Evolutionary conservation across 1,139 yeast species (phyloP).

Genomic region (Zygosaccharomyces sapae): DNA sequence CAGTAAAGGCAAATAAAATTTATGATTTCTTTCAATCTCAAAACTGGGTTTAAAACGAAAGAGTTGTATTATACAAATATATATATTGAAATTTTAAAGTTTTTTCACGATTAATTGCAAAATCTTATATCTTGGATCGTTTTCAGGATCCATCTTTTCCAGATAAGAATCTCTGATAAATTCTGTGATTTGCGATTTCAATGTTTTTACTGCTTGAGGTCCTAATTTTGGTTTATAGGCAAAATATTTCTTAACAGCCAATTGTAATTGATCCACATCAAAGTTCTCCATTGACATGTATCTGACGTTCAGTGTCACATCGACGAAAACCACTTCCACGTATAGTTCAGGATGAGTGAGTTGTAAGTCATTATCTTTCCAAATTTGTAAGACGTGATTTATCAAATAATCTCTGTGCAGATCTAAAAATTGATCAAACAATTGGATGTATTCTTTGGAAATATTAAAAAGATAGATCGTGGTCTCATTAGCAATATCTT

Average conservation of each 20-base stretch:
- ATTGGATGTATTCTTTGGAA: constrained; percentile 45
- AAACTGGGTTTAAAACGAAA: constrained; percentile 58
- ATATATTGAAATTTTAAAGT: constrained; percentile 19
- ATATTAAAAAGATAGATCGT: constrained; percentile 43
- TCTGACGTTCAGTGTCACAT: constrained; percentile 66
- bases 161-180: constrained; percentile 40
- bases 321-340: constrained; percentile 48
- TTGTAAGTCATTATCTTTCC: constrained; percentile 38
- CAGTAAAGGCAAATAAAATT: constrained; percentile 77
- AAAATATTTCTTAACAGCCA: constrained; percentile 65
- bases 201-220: constrained; percentile 39
- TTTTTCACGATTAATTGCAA: constrained; percentile 37
- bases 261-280: constrained; percentile 55
- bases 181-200: constrained; percentile 46
- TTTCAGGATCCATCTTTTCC: constrained; percentile 23
- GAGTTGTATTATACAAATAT: constrained; percentile 2
- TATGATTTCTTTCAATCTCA: constrained; percentile 90
- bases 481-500: constrained; percentile 28
- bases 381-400: constrained; percentile 55
- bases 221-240: constrained; percentile 51
- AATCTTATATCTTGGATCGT: constrained; percentile 36
- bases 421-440: constrained; percentile 64
- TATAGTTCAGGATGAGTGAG: constrained; percentile 28
- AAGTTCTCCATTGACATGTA: constrained; percentile 36
- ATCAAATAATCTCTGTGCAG: constrained; percentile 66